Conservation (phyloP, 257 asterid genomes). For the Penstemon eatonii region DNA sequence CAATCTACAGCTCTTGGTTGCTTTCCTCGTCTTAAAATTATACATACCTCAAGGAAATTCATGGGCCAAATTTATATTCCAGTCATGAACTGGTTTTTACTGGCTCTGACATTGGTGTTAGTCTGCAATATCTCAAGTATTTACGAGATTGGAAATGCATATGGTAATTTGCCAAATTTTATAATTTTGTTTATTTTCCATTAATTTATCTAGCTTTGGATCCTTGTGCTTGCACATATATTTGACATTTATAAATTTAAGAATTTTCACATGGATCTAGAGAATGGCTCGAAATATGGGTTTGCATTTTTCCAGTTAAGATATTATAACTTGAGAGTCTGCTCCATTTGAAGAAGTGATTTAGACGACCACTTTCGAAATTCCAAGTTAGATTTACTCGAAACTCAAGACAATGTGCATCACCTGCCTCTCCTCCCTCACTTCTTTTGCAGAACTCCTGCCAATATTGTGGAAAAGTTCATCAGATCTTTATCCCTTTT, state of each 20-base stretch:
- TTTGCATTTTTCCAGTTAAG: background rate
- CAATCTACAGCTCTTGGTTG: conserved; percentile 97
- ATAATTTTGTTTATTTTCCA: conserved; percentile 18
- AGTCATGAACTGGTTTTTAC: conserved; percentile 93
- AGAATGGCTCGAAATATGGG: background rate
- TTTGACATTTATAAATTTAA: background rate
- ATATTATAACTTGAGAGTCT: too few species aligned
- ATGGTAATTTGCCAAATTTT: conserved; percentile 59
- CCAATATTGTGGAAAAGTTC: too few species aligned
- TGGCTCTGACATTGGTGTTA: conserved; percentile 69
- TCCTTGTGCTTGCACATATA: conserved; percentile 9
- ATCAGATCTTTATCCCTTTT: too few species aligned
- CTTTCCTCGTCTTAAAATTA: conserved; percentile 93
- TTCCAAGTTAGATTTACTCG: background rate
- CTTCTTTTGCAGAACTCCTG: too few species aligned
- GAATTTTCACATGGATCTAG: background rate
- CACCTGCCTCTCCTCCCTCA: background rate
- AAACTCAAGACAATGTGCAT: background rate
- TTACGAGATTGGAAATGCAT: conserved; percentile 98
- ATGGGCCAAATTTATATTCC: conserved; percentile 99
- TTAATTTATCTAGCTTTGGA: background rate
- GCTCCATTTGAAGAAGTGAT: background rate
- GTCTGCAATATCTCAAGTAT: conserved; percentile 86
- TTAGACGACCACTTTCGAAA: background rate
- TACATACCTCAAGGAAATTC: conserved; percentile 92